phyloP scores from a whole-genome alignment of 2,329 filamentous ascomycete genomes.

The Pyrenochaeta sp. region DNA sequence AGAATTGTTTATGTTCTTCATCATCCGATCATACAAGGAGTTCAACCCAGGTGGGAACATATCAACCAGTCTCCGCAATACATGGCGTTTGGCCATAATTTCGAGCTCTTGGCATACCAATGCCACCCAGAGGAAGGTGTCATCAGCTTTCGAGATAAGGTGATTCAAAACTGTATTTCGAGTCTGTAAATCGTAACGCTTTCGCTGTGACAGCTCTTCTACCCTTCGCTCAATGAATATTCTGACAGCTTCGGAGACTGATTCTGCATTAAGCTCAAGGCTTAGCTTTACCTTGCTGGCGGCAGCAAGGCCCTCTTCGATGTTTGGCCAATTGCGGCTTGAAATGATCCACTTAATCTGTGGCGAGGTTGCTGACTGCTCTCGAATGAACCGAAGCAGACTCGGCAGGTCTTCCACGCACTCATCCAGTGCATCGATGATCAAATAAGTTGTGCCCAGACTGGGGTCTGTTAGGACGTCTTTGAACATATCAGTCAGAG shows the following conservation, averaged over 20 bases:
- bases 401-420: slow-evolving; percentile 8
- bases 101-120: slow-evolving; percentile 46
- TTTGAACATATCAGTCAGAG: slow-evolving; percentile 41
- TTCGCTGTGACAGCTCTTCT: slow-evolving; percentile 28
- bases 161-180: slow-evolving; percentile 31
- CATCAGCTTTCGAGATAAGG: slow-evolving; percentile 43
- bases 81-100: slow-evolving; percentile 18
- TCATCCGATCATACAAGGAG: slow-evolving; percentile 51
- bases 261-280: slow-evolving; percentile 47
- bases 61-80: slow-evolving; percentile 19
- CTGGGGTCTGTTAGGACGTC: slow-evolving; percentile 50
- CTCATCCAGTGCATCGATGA: slow-evolving; percentile 18
- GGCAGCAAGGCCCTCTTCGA: slow-evolving; percentile 44
- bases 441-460: slow-evolving; percentile 5
- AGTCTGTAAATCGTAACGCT: slow-evolving; percentile 45
- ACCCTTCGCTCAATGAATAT: slow-evolving; percentile 51
- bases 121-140: slow-evolving; percentile 45
- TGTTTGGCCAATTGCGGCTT: slow-evolving; percentile 27
- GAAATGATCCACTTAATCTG: slow-evolving; percentile 23
- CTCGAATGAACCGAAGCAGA: slow-evolving; percentile 7
- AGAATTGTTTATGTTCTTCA: slow-evolving; percentile 41
- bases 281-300: slow-evolving; percentile 30
- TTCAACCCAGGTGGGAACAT: slow-evolving; percentile 48
- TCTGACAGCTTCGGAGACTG: slow-evolving; percentile 44
- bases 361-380: slow-evolving; percentile 7